Conservation (phyloP, 139 green algal genomes). For the Deuterostichococcus epilithicus region DNA sequence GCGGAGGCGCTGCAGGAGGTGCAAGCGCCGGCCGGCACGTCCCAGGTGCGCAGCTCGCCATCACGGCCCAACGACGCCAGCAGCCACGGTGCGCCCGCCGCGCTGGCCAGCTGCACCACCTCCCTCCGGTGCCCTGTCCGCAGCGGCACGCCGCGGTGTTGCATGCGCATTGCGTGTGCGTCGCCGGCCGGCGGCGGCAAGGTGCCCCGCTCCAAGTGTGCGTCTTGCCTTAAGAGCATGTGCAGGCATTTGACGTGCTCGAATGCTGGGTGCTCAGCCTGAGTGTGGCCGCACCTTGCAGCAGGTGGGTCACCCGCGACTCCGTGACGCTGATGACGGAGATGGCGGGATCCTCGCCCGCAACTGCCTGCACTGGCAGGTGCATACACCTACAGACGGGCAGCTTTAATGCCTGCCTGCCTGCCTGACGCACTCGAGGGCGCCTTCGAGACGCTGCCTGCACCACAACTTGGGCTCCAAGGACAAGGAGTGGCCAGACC, state of each 20-base stretch:
- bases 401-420: background rate
- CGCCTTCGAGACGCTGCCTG: background rate
- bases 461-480: background rate
- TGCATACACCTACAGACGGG: background rate
- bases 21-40: slow-evolving; percentile 35
- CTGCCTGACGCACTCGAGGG: background rate
- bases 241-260: too few species aligned
- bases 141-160: background rate
- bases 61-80: slow-evolving; percentile 48
- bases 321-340: slow-evolving; percentile 64
- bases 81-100: slow-evolving; percentile 19
- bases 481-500: background rate
- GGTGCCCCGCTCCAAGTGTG: too few species aligned
- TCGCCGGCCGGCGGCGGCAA: too few species aligned
- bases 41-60: slow-evolving; percentile 49
- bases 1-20: slow-evolving; percentile 21
- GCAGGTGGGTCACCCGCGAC: slow-evolving; percentile 33
- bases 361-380: slow-evolving; percentile 53
- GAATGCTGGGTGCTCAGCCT: background rate
- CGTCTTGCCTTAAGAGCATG: too few species aligned
- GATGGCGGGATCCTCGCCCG: slow-evolving; percentile 45
- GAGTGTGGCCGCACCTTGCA: slow-evolving; percentile 24
- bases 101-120: slow-evolving; percentile 43
- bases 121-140: slow-evolving; percentile 37
- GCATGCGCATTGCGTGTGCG: too few species aligned